Base-by-base conservation (phyloP, 768 basidiomycete species). In the Ramaria rubella region DNA sequence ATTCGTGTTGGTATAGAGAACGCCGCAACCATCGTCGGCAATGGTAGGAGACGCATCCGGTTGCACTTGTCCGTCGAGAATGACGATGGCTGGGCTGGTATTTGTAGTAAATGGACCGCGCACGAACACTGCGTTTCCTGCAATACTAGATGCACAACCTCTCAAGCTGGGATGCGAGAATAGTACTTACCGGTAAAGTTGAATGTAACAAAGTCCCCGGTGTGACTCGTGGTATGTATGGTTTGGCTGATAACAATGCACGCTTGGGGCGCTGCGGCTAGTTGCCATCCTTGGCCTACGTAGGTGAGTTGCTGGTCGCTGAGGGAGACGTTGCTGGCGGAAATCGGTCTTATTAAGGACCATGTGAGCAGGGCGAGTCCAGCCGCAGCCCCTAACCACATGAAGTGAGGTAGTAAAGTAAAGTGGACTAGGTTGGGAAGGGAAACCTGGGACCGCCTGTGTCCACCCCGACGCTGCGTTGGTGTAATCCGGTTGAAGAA, bases 331-430 rank as follows among this genome's bases (percentile, higher is more conserved):
- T 21, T 21, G n/a, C 6, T 26, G 43, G 55, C 42, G 48, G 29
- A 9, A 21, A 19, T 27, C 8, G 55, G 44, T 7, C 33, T 5
- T 46, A 34, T 30, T 48, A 31, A 23, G 21, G 26, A 49, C 45
- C 43, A 49, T 31, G 45, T 48, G 44, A 56, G 40, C 29, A 49
- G 55, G 55, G 44, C 21, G 55, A 56, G 55, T 30, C 55, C 55
- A 56, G 55, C 55, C 43, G 29, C 55, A 48, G 48, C 27, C 43
- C 55, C 55, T 48, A 49, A 21, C 55, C 55, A 46, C 55, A 55
- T 55, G 23, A 56, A 56, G 11, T 3, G 24, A 54, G 19, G 31
- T 24, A 46, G 11, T 21, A 34, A 56, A 56, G 44, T n/a, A n/a
- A n/a, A 46, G 38, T 27, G 46, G 29, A 26, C 40, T 42, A n/a